Evolutionary conservation across 139 green algal genomes (phyloP).

Genomic region (Desmodesmus armatus): DNA sequence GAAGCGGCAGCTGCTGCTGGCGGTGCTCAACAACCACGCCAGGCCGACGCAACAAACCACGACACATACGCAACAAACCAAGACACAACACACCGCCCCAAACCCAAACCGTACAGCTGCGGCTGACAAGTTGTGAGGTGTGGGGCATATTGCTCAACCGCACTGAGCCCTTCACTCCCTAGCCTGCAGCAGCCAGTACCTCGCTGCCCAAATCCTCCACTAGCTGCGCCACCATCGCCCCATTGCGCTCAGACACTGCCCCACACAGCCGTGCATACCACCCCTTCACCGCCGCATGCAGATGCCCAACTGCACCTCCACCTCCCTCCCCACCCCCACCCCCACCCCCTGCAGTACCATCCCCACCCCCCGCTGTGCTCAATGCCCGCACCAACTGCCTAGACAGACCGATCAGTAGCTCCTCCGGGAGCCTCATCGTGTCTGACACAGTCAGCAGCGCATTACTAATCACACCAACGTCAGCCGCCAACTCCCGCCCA

Average conservation of each 20-base stretch:
- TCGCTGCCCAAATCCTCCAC: background rate
- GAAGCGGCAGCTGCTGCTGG: too few species aligned
- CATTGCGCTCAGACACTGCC: background rate
- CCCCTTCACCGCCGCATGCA: slow-evolving; percentile 1
- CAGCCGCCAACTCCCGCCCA: background rate
- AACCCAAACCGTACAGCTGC: background rate
- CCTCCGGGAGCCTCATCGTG: background rate
- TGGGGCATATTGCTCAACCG: background rate
- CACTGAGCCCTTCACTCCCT: background rate
- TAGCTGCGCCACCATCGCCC: background rate
- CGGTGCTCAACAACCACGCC: too few species aligned
- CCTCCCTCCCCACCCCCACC: background rate
- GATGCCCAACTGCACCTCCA: background rate
- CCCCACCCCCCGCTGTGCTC: background rate
- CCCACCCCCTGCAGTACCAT: background rate
- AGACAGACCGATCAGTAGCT: slow-evolving; percentile 1
- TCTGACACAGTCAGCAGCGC: slow-evolving; percentile 3
- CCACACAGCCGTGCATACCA: background rate
- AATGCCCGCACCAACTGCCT: background rate
- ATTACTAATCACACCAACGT: background rate
- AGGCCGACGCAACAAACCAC: too few species aligned
- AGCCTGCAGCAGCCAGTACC: background rate
- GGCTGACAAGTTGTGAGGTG: too few species aligned
- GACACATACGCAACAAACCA: background rate
- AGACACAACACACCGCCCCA: background rate